phyloP scores from a whole-genome alignment of 352 stramenopile genomes.

The Globisporangium lucens region DNA sequence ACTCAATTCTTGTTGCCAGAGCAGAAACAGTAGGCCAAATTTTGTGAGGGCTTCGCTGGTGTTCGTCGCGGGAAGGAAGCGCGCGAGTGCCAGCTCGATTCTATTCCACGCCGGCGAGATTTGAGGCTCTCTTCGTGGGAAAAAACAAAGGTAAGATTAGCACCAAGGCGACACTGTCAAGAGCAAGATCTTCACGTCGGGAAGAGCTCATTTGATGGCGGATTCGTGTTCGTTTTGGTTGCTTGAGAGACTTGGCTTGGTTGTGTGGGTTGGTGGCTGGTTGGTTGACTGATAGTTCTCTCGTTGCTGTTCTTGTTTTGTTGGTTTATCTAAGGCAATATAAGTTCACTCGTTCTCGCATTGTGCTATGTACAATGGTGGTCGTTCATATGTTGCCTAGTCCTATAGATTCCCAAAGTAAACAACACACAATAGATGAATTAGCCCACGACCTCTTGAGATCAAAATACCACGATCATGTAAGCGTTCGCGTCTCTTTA shows the following conservation, averaged over 20 bases:
- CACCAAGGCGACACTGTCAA: not conserved
- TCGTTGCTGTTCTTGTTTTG: not conserved
- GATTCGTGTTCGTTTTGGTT: constrained; percentile 1
- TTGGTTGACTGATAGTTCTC: not conserved
- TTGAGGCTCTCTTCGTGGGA: no score
- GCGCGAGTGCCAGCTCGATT: not conserved
- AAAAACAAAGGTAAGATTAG: not conserved
- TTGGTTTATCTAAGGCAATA: constrained; percentile 16
- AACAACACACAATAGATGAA: not conserved
- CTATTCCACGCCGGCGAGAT: not conserved
- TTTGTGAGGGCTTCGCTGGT: not conserved
- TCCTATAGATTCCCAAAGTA: not conserved
- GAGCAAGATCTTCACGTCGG: constrained; percentile 7
- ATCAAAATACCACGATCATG: not conserved
- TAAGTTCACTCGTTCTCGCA: constrained; percentile 15
- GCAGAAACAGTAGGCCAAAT: not conserved
- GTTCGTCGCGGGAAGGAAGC: not conserved
- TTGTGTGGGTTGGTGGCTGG: not conserved
- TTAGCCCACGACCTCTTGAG: not conserved
- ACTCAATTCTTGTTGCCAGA: not conserved
- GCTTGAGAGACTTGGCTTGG: not conserved
- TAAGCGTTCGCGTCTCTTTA: not conserved
- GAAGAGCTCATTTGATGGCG: constrained; percentile 2
- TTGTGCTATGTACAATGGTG: constrained; percentile 10
- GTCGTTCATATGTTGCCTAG: constrained; percentile 13